Conservation (phyloP, 805 yeast genomes). For the Candida rishiriensis region DNA sequence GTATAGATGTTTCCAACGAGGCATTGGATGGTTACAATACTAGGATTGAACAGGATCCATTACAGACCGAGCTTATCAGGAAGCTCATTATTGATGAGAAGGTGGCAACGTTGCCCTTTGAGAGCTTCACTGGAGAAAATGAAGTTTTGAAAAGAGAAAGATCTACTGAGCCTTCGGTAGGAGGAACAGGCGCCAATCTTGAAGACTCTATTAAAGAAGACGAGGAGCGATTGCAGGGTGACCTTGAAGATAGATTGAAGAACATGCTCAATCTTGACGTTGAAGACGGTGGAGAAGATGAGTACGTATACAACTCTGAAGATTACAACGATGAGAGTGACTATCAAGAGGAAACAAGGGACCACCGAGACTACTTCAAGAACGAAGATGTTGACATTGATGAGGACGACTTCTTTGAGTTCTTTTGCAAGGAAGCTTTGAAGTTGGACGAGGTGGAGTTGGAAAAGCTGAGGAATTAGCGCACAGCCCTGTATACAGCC, state of each 20-base stretch:
- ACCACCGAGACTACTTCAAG: constrained; percentile 22
- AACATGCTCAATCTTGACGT: constrained; percentile 20
- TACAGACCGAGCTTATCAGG: constrained; percentile 28
- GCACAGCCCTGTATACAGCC: neutral
- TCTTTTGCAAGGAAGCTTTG: constrained; percentile 51
- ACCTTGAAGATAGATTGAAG: constrained; percentile 21
- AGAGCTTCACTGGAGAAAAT: neutral
- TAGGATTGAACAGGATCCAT: constrained; percentile 12
- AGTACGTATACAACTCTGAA: constrained; percentile 15
- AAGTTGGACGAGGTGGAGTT: constrained; percentile 44
- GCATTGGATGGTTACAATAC: constrained; percentile 12
- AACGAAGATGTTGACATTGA: constrained; percentile 41
- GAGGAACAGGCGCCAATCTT: too few species aligned
- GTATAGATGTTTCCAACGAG: constrained; percentile 54
- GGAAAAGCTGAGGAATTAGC: constrained; percentile 17
- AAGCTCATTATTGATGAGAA: constrained; percentile 15
- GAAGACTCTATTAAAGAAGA: neutral
- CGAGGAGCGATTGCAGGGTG: constrained; percentile 13
- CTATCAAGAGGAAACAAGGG: constrained; percentile 5
- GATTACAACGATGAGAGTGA: constrained; percentile 19
- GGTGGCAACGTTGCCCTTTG: constrained; percentile 3
- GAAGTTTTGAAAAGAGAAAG: too few species aligned
- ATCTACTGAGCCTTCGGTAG: too few species aligned
- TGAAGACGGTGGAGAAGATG: constrained; percentile 11
- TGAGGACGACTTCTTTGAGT: constrained; percentile 70